phyloP scores from a whole-genome alignment of 2,329 filamentous ascomycete genomes.

The Hysterium pulicare region DNA sequence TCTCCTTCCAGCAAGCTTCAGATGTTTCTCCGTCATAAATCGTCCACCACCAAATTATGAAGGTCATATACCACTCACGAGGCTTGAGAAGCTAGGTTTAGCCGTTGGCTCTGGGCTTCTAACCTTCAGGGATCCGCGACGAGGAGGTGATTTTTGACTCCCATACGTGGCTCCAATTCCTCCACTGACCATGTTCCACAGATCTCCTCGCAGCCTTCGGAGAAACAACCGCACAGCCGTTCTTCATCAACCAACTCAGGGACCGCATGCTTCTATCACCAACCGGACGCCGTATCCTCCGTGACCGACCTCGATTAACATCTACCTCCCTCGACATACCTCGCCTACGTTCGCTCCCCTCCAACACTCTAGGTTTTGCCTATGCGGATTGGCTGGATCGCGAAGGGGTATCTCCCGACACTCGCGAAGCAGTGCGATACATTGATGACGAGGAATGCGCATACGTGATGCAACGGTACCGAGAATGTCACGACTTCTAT shows the following conservation, averaged over 20 bases:
- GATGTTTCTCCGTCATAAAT: constrained; percentile 75
- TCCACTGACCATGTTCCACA: constrained; percentile 28
- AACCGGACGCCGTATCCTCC: constrained; percentile 86
- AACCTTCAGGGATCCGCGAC: constrained; percentile 68
- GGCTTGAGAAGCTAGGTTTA: constrained; percentile 70
- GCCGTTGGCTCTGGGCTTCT: constrained; percentile 59
- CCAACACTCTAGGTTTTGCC: constrained; percentile 71
- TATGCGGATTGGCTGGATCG: constrained; percentile 92
- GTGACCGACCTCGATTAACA: constrained; percentile 82
- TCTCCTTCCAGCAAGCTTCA: constrained; percentile 24
- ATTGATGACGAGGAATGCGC: constrained; percentile 94
- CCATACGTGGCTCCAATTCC: neutral
- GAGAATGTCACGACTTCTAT: constrained; percentile 97
- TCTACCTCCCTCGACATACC: constrained; percentile 66
- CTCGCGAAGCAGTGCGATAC: constrained; percentile 75
- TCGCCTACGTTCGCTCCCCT: constrained; percentile 67
- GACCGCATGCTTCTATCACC: constrained; percentile 82
- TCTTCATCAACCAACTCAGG: constrained; percentile 89
- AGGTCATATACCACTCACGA: constrained; percentile 85
- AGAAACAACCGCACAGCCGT: constrained; percentile 90
- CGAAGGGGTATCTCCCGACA: constrained; percentile 91
- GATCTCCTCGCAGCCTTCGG: constrained; percentile 94
- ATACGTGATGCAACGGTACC: constrained; percentile 97
- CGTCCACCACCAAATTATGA: constrained; percentile 85
- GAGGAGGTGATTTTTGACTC: constrained; percentile 58